These are phyloP conservation scores for Eimeria mitis DNA, from an alignment of 169 alveolate species.

Conservation along the genomic window DNA sequence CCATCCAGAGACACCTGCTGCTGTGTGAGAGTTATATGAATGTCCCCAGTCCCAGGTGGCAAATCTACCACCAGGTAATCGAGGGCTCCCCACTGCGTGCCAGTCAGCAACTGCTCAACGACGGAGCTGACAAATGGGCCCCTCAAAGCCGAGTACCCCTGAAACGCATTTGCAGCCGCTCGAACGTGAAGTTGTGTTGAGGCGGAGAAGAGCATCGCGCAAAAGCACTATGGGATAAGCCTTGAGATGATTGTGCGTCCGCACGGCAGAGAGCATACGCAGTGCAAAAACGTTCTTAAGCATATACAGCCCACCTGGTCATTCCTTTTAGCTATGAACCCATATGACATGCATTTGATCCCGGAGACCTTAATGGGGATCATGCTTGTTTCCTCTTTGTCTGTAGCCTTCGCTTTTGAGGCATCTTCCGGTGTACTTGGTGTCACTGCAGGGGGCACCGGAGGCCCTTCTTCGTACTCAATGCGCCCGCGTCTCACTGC, in stretches of 20 bases:
- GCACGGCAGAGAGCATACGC: neutral
- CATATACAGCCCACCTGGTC: constrained; percentile 64
- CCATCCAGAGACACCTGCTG: constrained; percentile 91
- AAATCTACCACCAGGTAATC: constrained; percentile 98
- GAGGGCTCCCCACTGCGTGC: constrained; percentile 97
- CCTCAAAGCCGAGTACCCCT: constrained; percentile 82
- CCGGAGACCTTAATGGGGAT: constrained; percentile 88
- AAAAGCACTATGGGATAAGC: too few relatives aligned
- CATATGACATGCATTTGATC: constrained; percentile 96
- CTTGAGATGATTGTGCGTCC: neutral
- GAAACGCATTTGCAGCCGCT: neutral
- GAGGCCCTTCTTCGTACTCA: constrained; percentile 54
- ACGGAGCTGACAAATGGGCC: constrained; percentile 84
- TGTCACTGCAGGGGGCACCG: neutral
- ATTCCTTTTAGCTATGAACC: constrained; percentile 90
- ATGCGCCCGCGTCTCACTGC: constrained; percentile 48
- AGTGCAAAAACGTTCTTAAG: neutral
- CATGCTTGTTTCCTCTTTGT: constrained; percentile 7
- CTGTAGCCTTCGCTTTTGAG: neutral
- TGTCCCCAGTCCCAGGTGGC: constrained; percentile 99
- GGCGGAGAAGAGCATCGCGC: neutral
- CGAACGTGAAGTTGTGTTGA: neutral
- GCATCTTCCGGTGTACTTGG: neutral
- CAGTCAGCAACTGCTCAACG: constrained; percentile 82
- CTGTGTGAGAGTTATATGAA: constrained; percentile 97